Evolutionary conservation across 2,329 filamentous ascomycete species (phyloP).

Genomic region (Colletotrichum sp.): DNA sequence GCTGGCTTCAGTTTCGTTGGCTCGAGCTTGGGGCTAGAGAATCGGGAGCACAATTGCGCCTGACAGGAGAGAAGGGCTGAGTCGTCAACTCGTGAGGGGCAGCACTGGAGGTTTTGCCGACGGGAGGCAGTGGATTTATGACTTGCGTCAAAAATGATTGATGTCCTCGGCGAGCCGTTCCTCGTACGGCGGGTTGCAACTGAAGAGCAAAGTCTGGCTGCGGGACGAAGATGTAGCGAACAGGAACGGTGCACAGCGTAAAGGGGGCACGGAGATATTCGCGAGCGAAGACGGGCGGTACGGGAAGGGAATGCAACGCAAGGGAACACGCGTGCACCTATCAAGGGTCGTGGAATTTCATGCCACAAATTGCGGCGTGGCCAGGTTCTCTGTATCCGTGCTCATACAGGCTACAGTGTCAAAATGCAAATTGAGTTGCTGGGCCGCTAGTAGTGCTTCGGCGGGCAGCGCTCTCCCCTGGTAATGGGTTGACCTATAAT

Average conservation of each 20-base stretch:
- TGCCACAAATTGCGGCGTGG: background rate
- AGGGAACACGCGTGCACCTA: slow-evolving; percentile 21
- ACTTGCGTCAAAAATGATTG: background rate
- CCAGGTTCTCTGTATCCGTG: background rate
- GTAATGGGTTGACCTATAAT: background rate
- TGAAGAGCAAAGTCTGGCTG: background rate
- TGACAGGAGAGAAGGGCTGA: background rate
- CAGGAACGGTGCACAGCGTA: background rate
- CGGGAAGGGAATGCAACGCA: slow-evolving; percentile 18
- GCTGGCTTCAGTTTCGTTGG: background rate
- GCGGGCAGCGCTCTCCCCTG: background rate
- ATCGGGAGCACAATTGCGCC: background rate
- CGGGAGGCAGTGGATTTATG: background rate
- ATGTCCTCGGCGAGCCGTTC: background rate
- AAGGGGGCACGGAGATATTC: slow-evolving; percentile 9
- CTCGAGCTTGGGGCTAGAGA: background rate
- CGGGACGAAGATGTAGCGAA: background rate
- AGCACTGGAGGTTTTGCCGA: background rate
- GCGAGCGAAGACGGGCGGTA: background rate
- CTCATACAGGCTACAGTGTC: background rate
- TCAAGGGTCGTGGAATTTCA: slow-evolving; percentile 9
- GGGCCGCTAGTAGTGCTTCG: background rate
- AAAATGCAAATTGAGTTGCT: background rate
- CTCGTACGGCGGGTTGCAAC: background rate
- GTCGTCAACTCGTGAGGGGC: background rate